Conservation (phyloP, 2,329 filamentous ascomycete genomes). For the Phaeosphaeria sp. region DNA sequence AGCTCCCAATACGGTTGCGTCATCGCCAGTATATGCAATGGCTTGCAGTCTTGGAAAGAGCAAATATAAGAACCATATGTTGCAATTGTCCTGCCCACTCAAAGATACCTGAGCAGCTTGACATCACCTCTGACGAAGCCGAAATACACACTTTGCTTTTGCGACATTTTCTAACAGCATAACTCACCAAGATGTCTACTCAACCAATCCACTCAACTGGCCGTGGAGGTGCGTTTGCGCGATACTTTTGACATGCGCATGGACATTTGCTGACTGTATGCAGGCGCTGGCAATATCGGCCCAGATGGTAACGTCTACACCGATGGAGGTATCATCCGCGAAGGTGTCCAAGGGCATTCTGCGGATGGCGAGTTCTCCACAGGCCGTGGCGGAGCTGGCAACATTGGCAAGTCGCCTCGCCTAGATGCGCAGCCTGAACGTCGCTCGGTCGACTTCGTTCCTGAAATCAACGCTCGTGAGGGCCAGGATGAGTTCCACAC, state of each 20-base stretch:
- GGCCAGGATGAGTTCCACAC: constrained; percentile 55
- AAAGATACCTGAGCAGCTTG: constrained; percentile 13
- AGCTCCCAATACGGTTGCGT: constrained; percentile 32
- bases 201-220: constrained; percentile 61
- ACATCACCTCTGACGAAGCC: constrained; percentile 7
- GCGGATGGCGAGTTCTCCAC: constrained; percentile 49
- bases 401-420: constrained; percentile 47
- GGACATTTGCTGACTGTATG: constrained; percentile 11
- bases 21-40: constrained; percentile 24
- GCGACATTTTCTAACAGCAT: not conserved
- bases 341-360: constrained; percentile 51
- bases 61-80: constrained; percentile 39
- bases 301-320: constrained; percentile 56
- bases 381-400: constrained; percentile 52
- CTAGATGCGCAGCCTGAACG: constrained; percentile 28
- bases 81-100: constrained; percentile 13
- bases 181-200: constrained; percentile 32
- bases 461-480: constrained; percentile 50
- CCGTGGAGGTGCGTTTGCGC: constrained; percentile 58
- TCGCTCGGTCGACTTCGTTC: constrained; percentile 51
- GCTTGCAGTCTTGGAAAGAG: constrained; percentile 31
- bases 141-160: constrained; percentile 17
- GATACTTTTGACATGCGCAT: not conserved
- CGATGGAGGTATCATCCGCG: constrained; percentile 55
- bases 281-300: constrained; percentile 66